Base-by-base conservation (phyloP, 1,139 yeast genomes). In the Oligophagozyma castellii region DNA sequence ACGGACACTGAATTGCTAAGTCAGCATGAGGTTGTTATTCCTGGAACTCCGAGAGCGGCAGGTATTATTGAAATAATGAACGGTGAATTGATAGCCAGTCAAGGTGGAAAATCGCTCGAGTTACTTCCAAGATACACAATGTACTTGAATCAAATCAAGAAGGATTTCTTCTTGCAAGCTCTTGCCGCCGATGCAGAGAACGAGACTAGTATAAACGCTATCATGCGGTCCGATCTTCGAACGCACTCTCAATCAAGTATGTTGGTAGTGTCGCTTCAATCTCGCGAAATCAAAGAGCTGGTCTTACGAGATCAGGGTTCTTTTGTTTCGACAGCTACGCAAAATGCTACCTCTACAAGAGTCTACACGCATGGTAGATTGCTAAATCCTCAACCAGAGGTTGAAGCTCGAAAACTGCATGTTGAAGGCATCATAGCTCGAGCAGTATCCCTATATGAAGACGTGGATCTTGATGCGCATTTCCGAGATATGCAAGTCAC, bases 181-280 rank as follows among this genome's bases (percentile, higher is more conserved):
- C 48, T 56, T 29, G 59, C 59, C 3, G 46, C 63, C 10, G 57
- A 61, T 23, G 61, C 67, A 5, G 69, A 70, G 35, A 49, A 71
- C 7, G 78, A 72, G 36, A 54, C 59, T n/a, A 67, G 61, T 31
- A 61, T 73, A 5, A 48, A 63, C 21, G 53, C 54, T 20, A 56
- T 73, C 10, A 71, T 73, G 78, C 71, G 67, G 40, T 60, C 61
- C 34, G 79, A 72, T 42, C 46, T 72, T 31, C 46, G 59, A 16
- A 16, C 12, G 8, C 24, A 21, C 23, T 30, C 4, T 27, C 26
- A 10, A 43, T 18, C 58, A 2, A 47, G 42, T 15, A 53, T 60
- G 0, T 34, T 59, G 5, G 34, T 58, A 5, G 50, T 72, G 3
- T 67, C 73, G 31, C 52, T 72, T 27, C 48, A 77, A 23, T 72